Evolutionary conservation across 106 monocot species (phyloP).

Genomic region (Platanthera guangdongensis): DNA sequence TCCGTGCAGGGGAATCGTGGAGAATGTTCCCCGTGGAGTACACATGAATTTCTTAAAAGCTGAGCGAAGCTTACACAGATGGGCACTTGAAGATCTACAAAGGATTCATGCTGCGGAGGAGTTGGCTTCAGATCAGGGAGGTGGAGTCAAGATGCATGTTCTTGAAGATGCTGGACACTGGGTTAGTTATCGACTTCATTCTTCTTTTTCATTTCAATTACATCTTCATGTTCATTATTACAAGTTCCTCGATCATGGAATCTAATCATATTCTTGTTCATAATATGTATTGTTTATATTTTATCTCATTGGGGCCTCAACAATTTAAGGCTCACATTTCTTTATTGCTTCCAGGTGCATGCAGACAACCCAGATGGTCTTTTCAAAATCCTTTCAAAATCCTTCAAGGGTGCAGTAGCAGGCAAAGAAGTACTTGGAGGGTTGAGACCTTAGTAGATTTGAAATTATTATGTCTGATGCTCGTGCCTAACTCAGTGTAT

Average conservation of each 20-base stretch:
- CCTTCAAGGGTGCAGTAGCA: slow-evolving; percentile 27
- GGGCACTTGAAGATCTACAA: slow-evolving; percentile 95
- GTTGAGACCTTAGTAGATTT: background rate
- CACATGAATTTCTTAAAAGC: slow-evolving; percentile 95
- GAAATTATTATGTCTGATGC: no score
- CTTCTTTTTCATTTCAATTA: background rate
- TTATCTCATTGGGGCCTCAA: background rate
- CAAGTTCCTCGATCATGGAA: background rate
- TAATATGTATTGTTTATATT: background rate
- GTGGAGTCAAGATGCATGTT: slow-evolving; percentile 91
- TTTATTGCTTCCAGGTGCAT: slow-evolving; percentile 37
- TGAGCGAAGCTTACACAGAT: slow-evolving; percentile 94
- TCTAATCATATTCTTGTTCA: background rate
- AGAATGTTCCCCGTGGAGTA: slow-evolving; percentile 90
- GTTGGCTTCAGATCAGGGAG: slow-evolving; percentile 79
- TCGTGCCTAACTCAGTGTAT: no score
- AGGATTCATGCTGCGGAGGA: slow-evolving; percentile 95
- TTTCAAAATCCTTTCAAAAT: slow-evolving; percentile 46
- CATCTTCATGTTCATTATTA: background rate
- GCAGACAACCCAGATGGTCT: slow-evolving; percentile 64
- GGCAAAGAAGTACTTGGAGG: slow-evolving; percentile 3
- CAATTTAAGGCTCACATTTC: background rate
- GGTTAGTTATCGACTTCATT: slow-evolving; percentile 23
- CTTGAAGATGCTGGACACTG: slow-evolving; percentile 98
- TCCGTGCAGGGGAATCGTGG: slow-evolving; percentile 65